A percentile compares a stretch with the other conserved stretches of the same genome.
Conservation (phyloP, 345 rosid genomes). For the Populus pruinosa region DNA sequence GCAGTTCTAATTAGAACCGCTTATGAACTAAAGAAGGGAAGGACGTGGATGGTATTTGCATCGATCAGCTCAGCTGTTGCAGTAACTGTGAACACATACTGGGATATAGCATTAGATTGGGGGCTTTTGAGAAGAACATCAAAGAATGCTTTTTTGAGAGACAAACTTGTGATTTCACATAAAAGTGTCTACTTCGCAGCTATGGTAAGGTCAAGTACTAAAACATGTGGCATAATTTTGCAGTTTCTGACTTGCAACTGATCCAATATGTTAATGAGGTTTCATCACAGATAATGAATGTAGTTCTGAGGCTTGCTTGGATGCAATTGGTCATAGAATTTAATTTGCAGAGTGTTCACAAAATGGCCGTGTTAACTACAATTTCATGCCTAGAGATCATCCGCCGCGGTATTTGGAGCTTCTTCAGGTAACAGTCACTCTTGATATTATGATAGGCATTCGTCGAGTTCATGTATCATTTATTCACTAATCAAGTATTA, state of each 20-base stretch:
- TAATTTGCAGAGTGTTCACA: slow-evolving; percentile 39
- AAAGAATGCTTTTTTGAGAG: slow-evolving; percentile 54
- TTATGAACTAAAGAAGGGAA: slow-evolving; percentile 54
- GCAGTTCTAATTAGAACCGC: slow-evolving; percentile 61
- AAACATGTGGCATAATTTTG: not conserved
- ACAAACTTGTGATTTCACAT: slow-evolving; percentile 56
- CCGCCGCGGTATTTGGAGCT: slow-evolving; percentile 72
- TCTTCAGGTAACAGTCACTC: slow-evolving; percentile 53
- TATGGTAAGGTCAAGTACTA: slow-evolving; percentile 42
- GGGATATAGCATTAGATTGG: slow-evolving; percentile 75
- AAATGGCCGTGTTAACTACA: slow-evolving; percentile 39
- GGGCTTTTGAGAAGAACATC: slow-evolving; percentile 68
- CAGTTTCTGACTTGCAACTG: not conserved
- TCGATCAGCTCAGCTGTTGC: slow-evolving; percentile 60
- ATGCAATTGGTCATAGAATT: slow-evolving; percentile 61
- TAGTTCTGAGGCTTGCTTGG: slow-evolving; percentile 60
- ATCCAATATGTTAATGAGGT: slow-evolving; percentile 1
- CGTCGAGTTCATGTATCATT: too few species aligned
- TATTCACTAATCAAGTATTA: too few species aligned
- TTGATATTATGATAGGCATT: not conserved
- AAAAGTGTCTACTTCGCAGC: slow-evolving; percentile 63
- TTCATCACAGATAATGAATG: slow-evolving; percentile 42
- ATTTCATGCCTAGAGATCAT: slow-evolving; percentile 61
- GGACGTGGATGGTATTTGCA: slow-evolving; percentile 55
- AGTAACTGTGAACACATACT: slow-evolving; percentile 43